Evolutionary conservation across 2,329 filamentous ascomycete species (phyloP).

Genomic region (Talaromyces sp.): DNA sequence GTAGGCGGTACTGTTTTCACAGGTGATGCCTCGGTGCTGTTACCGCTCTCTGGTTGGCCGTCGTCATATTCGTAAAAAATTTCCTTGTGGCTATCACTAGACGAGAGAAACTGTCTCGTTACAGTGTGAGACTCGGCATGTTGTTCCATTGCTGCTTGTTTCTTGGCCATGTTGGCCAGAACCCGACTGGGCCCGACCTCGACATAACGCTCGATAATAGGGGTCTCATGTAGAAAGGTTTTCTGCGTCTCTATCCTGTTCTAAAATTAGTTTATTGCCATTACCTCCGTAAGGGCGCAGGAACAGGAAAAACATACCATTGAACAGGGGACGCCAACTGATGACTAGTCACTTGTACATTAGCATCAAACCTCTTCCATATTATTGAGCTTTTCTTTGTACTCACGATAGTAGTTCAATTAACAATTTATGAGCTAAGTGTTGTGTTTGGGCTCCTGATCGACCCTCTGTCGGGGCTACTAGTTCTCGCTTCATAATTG

Average conservation of each 20-base stretch:
- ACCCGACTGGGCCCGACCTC: slow-evolving; percentile 40
- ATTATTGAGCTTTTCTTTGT: background rate
- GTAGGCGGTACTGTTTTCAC: background rate
- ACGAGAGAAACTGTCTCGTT: slow-evolving; percentile 26
- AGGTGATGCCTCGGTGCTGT: background rate
- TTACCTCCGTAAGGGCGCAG: background rate
- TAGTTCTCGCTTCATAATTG: slow-evolving; percentile 5
- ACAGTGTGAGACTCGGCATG: slow-evolving; percentile 22
- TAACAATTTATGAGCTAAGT: background rate
- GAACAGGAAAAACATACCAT: background rate
- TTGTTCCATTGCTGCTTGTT: slow-evolving; percentile 28
- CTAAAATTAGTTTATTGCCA: no score
- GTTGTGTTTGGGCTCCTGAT: background rate
- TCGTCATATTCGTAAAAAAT: slow-evolving; percentile 24
- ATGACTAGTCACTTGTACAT: background rate
- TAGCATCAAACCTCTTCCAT: background rate
- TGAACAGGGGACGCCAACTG: slow-evolving; percentile 3
- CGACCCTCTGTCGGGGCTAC: background rate
- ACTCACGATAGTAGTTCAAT: slow-evolving; percentile 6
- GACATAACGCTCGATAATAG: slow-evolving; percentile 31
- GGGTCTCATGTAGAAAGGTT: slow-evolving; percentile 25
- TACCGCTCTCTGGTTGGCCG: slow-evolving; percentile 7
- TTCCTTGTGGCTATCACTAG: slow-evolving; percentile 21
- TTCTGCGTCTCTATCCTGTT: slow-evolving; percentile 41
- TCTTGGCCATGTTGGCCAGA: slow-evolving; percentile 38